Evolutionary conservation across 345 rosid species (phyloP).

Genomic region (Stellera chamaejasme): DNA sequence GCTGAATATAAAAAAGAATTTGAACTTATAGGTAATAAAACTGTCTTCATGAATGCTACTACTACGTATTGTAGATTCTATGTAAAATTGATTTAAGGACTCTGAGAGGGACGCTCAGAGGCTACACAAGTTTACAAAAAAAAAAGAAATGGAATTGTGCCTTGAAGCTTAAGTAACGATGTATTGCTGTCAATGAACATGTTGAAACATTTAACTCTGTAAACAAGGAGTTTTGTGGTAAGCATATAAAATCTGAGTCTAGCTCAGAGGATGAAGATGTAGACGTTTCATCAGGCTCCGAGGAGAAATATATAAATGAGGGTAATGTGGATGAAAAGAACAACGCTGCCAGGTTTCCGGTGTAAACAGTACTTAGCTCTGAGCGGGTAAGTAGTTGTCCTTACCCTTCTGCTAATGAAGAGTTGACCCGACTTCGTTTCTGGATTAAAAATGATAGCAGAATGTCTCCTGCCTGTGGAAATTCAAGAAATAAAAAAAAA

Average conservation of each 20-base stretch:
- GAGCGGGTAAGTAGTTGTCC: constrained; percentile 68
- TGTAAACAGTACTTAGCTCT: constrained; percentile 20
- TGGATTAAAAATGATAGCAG: constrained; percentile 31
- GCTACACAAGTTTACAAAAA: constrained; percentile 28
- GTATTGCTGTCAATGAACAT: constrained; percentile 50
- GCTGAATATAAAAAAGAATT: not conserved
- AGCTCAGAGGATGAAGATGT: constrained; percentile 61
- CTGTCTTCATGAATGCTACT: not conserved
- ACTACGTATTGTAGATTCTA: constrained; percentile 66
- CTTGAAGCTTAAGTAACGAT: constrained; percentile 35
- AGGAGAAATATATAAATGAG: constrained; percentile 40
- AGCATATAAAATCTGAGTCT: constrained; percentile 54
- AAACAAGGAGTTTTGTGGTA: constrained; percentile 50
- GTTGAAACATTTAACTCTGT: constrained; percentile 52
- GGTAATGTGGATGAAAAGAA: constrained; percentile 19
- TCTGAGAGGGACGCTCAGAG: no score
- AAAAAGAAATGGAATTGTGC: constrained; percentile 31
- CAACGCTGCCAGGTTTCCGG: constrained; percentile 7
- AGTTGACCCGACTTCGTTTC: constrained; percentile 63
- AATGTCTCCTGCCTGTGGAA: constrained; percentile 16
- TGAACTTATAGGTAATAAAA: constrained; percentile 6
- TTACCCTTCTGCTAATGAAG: constrained; percentile 86
- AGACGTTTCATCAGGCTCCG: constrained; percentile 56
- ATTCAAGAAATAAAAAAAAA: constrained; percentile 13
- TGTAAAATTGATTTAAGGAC: constrained; percentile 47